Base-by-base conservation (phyloP, 1,284 basidiomycete species). In the Heterobasidion occidentale region DNA sequence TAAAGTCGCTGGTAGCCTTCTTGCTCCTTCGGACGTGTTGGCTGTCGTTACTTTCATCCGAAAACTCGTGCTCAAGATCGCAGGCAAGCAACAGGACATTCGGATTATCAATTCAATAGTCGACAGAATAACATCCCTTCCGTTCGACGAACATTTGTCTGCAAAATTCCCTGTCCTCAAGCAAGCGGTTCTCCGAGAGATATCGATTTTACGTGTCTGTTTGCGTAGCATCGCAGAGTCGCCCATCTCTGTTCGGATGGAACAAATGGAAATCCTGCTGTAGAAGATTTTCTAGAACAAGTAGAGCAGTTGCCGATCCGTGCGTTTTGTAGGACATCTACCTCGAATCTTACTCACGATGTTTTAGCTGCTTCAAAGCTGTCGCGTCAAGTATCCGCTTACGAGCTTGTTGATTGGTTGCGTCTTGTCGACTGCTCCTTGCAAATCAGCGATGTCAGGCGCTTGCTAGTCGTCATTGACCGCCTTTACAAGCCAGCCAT, bases 1-100 rank as follows among this genome's bases (percentile, higher is more conserved):
- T 6, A 91, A 88, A 65, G 65, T 85, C 9, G 64, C 69, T 9
- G 79, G 76, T 27, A 74, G 75, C 46, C 69, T 81, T 27, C 71
- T 91, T 15, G 69, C 76, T 0, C 70, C 80, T 2, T 82, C 84
- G 0, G 84, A 88, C 64, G 69, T 78, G 1, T 76, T 92, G 2
- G 79, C 84, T 0, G 64, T 92, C 9, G 70, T 80, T 7, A 74
- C 78, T 1, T 94, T 84, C 63, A 60, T 84, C 17, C 76, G 89
- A 33, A 79, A 79, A 56, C 71, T 94, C 1, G 54, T 86, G 1
- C 70, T 85, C 20, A 73, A 74, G 27, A 68, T 94, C 9, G 69
- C 78, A 0, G 73, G 78, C 8, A 88, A 86, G 63, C 75, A 81
- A 54, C 68, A 70, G 19, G 71, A 74, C 61, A 64, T 77, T 12